A percentile compares a stretch with the other conserved stretches of the same genome.
Conservation (phyloP, 2,329 filamentous ascomycete species). For the Fusarium nematophilum region DNA sequence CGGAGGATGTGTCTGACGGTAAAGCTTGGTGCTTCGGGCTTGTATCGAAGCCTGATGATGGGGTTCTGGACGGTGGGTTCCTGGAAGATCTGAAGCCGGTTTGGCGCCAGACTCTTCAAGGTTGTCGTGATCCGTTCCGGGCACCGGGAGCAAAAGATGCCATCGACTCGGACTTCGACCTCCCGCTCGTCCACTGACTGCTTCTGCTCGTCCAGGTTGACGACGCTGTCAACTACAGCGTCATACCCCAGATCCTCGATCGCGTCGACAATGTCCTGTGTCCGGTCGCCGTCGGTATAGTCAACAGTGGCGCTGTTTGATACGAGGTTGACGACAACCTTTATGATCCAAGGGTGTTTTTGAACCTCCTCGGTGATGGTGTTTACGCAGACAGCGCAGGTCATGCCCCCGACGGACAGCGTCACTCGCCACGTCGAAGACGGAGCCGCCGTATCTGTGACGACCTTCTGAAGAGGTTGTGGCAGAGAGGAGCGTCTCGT, state of each 20-base stretch:
- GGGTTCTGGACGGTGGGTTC: slow-evolving; percentile 70
- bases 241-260: slow-evolving; percentile 76
- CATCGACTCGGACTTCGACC: slow-evolving; percentile 74
- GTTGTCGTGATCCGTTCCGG: slow-evolving; percentile 67
- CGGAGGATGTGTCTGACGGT: slow-evolving; percentile 81
- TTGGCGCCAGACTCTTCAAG: slow-evolving; percentile 63
- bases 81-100: slow-evolving; percentile 63
- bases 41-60: slow-evolving; percentile 77
- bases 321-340: slow-evolving; percentile 72
- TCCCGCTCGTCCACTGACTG: slow-evolving; percentile 58
- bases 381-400: slow-evolving; percentile 75
- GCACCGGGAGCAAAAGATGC: slow-evolving; percentile 81
- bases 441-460: slow-evolving; percentile 21
- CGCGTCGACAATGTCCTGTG: slow-evolving; percentile 53
- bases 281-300: slow-evolving; percentile 54
- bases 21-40: slow-evolving; percentile 73
- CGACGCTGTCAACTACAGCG: slow-evolving; percentile 65
- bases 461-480: slow-evolving; percentile 39
- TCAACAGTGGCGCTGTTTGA: slow-evolving; percentile 74
- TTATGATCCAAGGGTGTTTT: slow-evolving; percentile 66
- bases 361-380: slow-evolving; percentile 70
- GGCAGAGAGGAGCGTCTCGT: slow-evolving; percentile 16
- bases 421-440: slow-evolving; percentile 58
- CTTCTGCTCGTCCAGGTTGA: slow-evolving; percentile 56
- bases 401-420: slow-evolving; percentile 78